phyloP scores from a whole-genome alignment of 192 early-diverging fungal species.

The Phycomyces nitens region DNA sequence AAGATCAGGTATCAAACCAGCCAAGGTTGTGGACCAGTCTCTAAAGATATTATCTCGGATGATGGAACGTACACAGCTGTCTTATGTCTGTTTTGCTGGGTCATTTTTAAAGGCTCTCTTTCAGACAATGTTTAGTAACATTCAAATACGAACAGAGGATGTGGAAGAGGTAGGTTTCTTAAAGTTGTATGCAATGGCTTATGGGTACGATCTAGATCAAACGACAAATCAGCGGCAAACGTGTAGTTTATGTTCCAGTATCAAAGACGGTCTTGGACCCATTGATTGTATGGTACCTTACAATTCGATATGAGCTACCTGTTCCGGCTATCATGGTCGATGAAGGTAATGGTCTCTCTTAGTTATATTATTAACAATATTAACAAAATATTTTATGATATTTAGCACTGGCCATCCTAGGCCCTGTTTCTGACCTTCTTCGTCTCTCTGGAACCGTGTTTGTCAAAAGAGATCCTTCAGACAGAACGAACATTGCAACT shows the following conservation, averaged over 20 bases:
- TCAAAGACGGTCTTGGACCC: constrained; percentile 17
- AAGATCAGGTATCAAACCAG: constrained; percentile 12
- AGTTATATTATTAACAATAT: too few species aligned
- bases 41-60: constrained; percentile 3
- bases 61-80: constrained; percentile 16
- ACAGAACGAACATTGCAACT: neutral
- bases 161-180: constrained; percentile 13
- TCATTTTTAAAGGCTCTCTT: constrained; percentile 11
- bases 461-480: constrained; percentile 12
- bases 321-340: constrained; percentile 12
- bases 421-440: constrained; percentile 10
- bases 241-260: constrained; percentile 18
- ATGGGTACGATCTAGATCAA: neutral
- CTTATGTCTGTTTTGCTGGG: constrained; percentile 20
- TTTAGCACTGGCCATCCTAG: constrained; percentile 3
- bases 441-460: constrained; percentile 13
- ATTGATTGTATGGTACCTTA: constrained; percentile 9
- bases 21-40: constrained; percentile 10
- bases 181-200: neutral
- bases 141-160: neutral
- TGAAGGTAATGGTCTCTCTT: neutral
- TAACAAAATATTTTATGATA: neutral
- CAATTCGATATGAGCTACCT: constrained; percentile 15
- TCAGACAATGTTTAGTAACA: constrained; percentile 18
- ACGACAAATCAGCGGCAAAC: constrained; percentile 10